Evolutionary conservation across 1,284 basidiomycete genomes (phyloP), one percentile per base, ranked within the genome.

Genomic region (Anthracocystis panici-leucophaei): DNA sequence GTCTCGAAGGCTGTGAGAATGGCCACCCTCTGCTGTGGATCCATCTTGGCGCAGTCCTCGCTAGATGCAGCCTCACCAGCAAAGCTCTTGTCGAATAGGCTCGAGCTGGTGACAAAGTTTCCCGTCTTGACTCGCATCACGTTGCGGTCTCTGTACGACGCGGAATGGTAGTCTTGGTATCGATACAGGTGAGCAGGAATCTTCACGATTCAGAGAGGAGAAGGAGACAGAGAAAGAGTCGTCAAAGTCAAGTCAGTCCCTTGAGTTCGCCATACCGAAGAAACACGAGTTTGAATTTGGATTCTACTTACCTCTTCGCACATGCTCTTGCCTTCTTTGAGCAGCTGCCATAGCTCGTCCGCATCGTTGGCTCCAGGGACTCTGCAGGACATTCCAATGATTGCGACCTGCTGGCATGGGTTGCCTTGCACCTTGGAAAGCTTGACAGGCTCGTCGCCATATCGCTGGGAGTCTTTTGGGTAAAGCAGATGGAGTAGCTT

Each of bases 331-430:
- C 77, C 77, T 14, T 65, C 57, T 42, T 71, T 49, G 4, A 78
- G 66, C 27, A 71, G 58, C 49, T 56, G 31, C 77, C 77, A 78
- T 6, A 76, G 61, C 42, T 69, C 69, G 5, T 78, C 73, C 1
- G 70, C 56, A 45, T 68, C 68, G 14, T 73, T 45, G n/a, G 74
- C 77, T 9, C 77, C 77, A 4, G 77, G 77, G 8, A 76, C 60
- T 10, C 66, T 63, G 52, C 77, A 78, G 25, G 65, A 67, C 73
- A 78, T 70, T 14, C 77, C 77, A n/a, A 78, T 52, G 45, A 78
- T 65, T 20, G 77, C 77, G 5, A 78, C 41, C 49, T 75, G 65
- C 33, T 73, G 62, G 27, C 65, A 69, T 14, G 73, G 71, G 38
- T 57, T 70, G 21, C 76, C 76, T 41, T 56, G 41, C 31, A 75